Percentiles rank a stretch among this genome's conserved stretches.
These are phyloP conservation scores for Dillenia turbinata DNA, from an alignment of 164 flowering plant species.

Conservation along the genomic window DNA sequence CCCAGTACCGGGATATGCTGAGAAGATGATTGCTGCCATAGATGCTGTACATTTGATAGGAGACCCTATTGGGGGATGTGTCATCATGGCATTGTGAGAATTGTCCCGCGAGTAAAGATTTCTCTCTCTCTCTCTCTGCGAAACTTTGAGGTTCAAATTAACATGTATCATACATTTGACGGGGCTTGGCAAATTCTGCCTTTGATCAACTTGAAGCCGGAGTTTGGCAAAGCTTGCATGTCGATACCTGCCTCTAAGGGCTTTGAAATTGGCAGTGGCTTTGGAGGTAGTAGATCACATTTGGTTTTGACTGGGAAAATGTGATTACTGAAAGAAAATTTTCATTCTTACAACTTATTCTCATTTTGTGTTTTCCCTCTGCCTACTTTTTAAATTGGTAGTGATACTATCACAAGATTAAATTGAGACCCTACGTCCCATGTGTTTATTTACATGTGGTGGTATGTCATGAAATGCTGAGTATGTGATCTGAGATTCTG, in stretches of 20 bases:
- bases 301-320: too few species aligned
- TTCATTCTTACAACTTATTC: too few species aligned
- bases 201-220: conserved; percentile 98
- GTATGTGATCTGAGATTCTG: too few species aligned
- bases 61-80: conserved; percentile 97
- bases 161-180: conserved; percentile 4
- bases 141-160: neutral
- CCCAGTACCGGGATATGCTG: conserved; percentile 93
- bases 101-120: conserved; percentile 80
- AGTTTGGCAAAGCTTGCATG: conserved; percentile 79
- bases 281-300: conserved; percentile 54
- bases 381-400: too few species aligned
- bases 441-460: neutral
- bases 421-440: neutral
- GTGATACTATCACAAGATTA: neutral
- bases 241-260: conserved; percentile 96
- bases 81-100: conserved; percentile 90
- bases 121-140: neutral
- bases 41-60: conserved; percentile 84
- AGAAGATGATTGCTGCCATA: conserved; percentile 93
- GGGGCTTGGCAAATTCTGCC: conserved; percentile 98
- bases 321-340: too few species aligned
- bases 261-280: conserved; percentile 96
- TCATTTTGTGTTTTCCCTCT: too few species aligned
- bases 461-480: too few species aligned